Evolutionary conservation across 2,329 filamentous ascomycete genomes (phyloP), one percentile per base, ranked within the genome.

Genomic region (Verticillium dahliae): DNA sequence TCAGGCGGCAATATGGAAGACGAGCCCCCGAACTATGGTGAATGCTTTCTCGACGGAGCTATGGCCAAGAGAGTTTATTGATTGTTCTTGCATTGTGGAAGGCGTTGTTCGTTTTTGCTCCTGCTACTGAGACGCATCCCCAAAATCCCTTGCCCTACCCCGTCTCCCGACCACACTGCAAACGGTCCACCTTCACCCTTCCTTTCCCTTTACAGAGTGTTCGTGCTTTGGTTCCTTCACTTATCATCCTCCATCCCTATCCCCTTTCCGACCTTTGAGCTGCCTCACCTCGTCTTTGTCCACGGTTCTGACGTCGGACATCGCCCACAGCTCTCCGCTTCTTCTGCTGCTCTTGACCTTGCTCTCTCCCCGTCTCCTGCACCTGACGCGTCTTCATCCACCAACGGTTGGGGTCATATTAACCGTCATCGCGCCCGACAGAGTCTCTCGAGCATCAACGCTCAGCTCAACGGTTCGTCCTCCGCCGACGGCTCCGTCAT

Each of bases 291-390:
- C 22, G 45, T 50, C 9, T 50, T 22, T 13, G 45, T 27, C 45
- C 45, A 22, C 45, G 45, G 45, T 50, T 50, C 45, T 50, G 45
- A 50, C 45, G n/a, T 50, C 22, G 18, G 45, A 18, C n/a, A n/a
- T 7, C 18, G n/a, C 73, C 76, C 76, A 73, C 78, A 95, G 87
- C 81, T 94, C 64, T 92, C 91, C 73, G 86, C 90, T 61, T 92
- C 91, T 65, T 91, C 90, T 68, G 87, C 90, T 72, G 89, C 91
- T 60, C 82, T 93, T 70, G 91, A 96, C 75, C 83, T 96, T 72
- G 90, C 91, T 62, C 82, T 88, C 63, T 86, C 87, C 58, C 86
- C 87, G 64, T 87, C 84, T 63, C 84, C 87, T 56, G 86, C 83
- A 65, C 82, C 86, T 62, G 87, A 91, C 65, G 70, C 73, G 57